These are phyloP conservation scores for Neurospora sp. DNA, from an alignment of 495 filamentous ascomycete genomes.

Conservation along the genomic window DNA sequence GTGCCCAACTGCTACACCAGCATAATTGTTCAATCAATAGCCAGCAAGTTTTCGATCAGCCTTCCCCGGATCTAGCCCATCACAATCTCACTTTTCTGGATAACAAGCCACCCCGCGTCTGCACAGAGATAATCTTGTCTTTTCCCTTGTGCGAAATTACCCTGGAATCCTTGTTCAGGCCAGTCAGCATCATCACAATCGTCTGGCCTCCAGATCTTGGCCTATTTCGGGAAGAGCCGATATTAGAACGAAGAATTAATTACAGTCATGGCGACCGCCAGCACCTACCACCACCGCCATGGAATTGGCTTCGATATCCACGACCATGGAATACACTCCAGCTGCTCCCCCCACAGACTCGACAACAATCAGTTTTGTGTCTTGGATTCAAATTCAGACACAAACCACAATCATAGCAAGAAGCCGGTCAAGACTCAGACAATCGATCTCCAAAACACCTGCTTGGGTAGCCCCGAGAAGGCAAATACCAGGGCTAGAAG, in stretches of 20 bases:
- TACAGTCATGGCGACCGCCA: constrained; percentile 15
- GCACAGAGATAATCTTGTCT: neutral
- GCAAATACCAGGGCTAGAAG: neutral
- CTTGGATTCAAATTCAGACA: neutral
- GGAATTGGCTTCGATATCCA: constrained; percentile 13
- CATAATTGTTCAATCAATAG: constrained; percentile 21
- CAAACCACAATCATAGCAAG: neutral
- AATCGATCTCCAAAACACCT: neutral
- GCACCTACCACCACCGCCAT: constrained; percentile 4
- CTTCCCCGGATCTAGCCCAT: constrained; percentile 8
- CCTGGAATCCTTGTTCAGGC: neutral
- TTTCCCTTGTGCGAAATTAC: neutral
- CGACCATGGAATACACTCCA: constrained; percentile 3
- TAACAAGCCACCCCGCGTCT: neutral
- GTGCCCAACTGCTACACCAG: constrained; percentile 16
- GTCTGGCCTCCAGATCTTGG: constrained; percentile 10
- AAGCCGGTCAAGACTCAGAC: neutral
- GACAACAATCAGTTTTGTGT: constrained; percentile 10
- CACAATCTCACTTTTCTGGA: constrained; percentile 1
- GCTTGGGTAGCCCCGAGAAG: neutral
- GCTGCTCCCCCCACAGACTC: constrained; percentile 9
- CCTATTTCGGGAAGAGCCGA: constrained; percentile 10
- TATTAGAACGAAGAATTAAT: constrained; percentile 10
- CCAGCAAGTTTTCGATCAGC: constrained; percentile 14
- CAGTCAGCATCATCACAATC: neutral